Conservation (phyloP, 2,329 filamentous ascomycete genomes). For the Coniochaeta sp. region DNA sequence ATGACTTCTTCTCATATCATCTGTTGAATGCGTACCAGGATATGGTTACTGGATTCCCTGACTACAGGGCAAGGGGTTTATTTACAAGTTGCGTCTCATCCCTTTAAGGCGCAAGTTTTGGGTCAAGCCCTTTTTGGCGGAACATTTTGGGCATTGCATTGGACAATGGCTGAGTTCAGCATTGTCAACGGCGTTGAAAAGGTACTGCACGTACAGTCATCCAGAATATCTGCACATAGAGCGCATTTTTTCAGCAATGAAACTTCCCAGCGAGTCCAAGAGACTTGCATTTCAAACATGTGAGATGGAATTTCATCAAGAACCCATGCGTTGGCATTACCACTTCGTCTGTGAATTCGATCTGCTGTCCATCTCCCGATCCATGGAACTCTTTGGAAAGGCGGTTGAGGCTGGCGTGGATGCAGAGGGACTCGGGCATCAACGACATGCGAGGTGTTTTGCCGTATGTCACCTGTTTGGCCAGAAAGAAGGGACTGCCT, state of each 20-base stretch:
- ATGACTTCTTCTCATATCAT: background rate
- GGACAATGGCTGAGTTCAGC: background rate
- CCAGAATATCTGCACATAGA: background rate
- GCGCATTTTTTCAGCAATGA: background rate
- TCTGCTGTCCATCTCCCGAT: background rate
- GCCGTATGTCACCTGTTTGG: background rate
- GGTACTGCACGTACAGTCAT: background rate
- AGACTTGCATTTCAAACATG: background rate
- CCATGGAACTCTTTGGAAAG: background rate
- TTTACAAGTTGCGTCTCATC: background rate
- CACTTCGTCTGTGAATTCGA: background rate
- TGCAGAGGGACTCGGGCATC: background rate
- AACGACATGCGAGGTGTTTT: background rate
- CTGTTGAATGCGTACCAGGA: background rate
- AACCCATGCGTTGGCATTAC: background rate
- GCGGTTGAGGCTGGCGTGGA: background rate
- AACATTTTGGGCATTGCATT: background rate
- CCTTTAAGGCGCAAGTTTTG: background rate
- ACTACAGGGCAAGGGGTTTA: background rate
- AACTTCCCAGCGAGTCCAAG: background rate
- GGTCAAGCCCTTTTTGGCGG: background rate
- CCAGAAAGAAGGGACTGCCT: background rate
- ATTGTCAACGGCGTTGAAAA: slow-evolving; percentile 1
- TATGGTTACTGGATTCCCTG: background rate
- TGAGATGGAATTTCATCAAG: background rate